Evolutionary conservation across 2,329 filamentous ascomycete species (phyloP), one percentile per base, ranked within the genome.

Genomic region (Tolypocladium paradoxum): DNA sequence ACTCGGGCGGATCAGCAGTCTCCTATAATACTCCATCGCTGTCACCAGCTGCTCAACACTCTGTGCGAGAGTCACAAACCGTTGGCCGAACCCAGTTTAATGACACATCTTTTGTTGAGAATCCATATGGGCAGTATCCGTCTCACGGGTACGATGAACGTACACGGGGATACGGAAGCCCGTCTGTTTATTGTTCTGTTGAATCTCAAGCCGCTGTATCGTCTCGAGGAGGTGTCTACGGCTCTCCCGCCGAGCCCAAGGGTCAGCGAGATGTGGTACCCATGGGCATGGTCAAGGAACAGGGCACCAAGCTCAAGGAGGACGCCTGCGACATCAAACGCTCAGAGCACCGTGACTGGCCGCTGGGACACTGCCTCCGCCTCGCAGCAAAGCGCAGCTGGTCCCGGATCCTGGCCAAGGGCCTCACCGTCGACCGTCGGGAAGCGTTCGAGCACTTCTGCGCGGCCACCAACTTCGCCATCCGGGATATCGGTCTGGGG

Each of bases 271-370:
- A 22, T 4, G 9, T 11, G 24, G 6, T n/a, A 0, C 5, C 6
- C 35, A 9, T 3, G 16, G 47, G 6, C 12, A 22, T 5, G 24
- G 37, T 7, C 18, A n/a, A 34, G 20, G 48, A 48, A 29, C 40
- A 48, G 35, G 40, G 38, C n/a, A 18, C 40, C 20, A 36, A 27
- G n/a, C 48, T 48, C 29, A 31, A 48, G 7, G 31, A 34, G 16
- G 24, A 35, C 12, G 43, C 35, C 16, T 29, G 9, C 20, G 11
- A 12, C 4, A 38, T 50, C n/a, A 35, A 53, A 20, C 53, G 52
- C 33, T 49, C 50, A 6, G 57, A 58, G 3, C 51, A 57, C 12
- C 52, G 51, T 5, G 54, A 55, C 38, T 56, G 58, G 56, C 40
- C 52, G 22, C 49, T 54, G 2, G 38, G 34, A 12, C 34, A 24